Conservation (phyloP, 2,329 filamentous ascomycete species). For the Paecilomyces variotii region DNA sequence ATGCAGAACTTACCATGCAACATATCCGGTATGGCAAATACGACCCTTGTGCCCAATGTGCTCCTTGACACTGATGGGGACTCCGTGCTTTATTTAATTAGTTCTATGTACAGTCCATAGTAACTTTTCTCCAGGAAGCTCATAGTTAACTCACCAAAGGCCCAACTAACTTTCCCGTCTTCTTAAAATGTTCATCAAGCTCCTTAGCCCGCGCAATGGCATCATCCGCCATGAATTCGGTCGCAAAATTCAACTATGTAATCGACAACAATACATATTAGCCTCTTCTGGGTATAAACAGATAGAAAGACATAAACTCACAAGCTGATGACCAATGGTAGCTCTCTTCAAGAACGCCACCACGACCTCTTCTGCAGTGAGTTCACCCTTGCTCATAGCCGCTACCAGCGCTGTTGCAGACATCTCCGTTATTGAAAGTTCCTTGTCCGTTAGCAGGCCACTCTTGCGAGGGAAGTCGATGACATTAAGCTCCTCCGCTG, state of each 20-base stretch:
- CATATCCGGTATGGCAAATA: conserved; percentile 28
- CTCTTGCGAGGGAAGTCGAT: conserved; percentile 29
- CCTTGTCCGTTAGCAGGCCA: conserved; percentile 41
- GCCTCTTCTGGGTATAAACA: background rate
- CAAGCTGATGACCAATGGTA: conserved; percentile 26
- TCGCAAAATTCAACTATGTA: conserved; percentile 27
- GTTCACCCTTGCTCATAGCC: background rate
- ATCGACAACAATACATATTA: background rate
- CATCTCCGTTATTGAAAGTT: conserved; percentile 46
- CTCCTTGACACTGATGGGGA: conserved; percentile 54
- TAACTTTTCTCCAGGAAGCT: background rate
- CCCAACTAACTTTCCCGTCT: conserved; percentile 39
- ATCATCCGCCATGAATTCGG: conserved; percentile 29
- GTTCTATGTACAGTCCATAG: background rate
- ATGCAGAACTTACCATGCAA: conserved; percentile 19
- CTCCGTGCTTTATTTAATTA: conserved; percentile 32
- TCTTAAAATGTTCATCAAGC: conserved; percentile 22
- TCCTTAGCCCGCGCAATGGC: conserved; percentile 25
- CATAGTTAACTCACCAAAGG: conserved; percentile 25
- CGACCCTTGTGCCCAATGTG: conserved; percentile 51
- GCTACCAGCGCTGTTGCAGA: conserved; percentile 21
- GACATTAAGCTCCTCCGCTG: conserved; percentile 20
- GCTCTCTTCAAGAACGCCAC: conserved; percentile 26
- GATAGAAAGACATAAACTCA: conserved; percentile 3
- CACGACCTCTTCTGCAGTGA: conserved; percentile 25